Base-by-base conservation (phyloP, 2,329 filamentous ascomycete genomes). In the Clonostachys sp. region DNA sequence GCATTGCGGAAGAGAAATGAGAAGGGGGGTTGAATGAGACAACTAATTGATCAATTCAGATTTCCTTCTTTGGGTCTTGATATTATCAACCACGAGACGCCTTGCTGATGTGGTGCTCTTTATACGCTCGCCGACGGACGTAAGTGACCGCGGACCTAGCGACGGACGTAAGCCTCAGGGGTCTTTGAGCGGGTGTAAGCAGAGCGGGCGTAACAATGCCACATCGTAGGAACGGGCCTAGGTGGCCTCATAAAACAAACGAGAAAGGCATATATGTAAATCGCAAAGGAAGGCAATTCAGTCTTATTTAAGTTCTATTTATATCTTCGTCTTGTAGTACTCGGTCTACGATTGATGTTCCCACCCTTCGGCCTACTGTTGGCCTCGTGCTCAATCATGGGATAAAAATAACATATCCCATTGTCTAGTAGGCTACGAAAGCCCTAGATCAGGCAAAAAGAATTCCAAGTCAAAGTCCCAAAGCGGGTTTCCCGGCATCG, bases 1-100 rank as follows among this genome's bases (percentile, higher is more conserved):
- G 57, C 35, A 58, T 47, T 58, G 61, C 59, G 13, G 16, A 17
- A 17, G 41, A 42, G 7, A 16, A 13, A 42, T 42, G n/a, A 18
- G 14, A 9, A 12, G 14, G 3, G 7, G 36, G 0, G 36, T 39
- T n/a, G 12, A 4, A n/a, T 2, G n/a, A 12, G 36, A 10, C 3
- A 9, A 8, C 2, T 39, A n/a, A 12, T 8, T n/a, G n/a, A n/a
- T n/a, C n/a, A n/a, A n/a, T n/a, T n/a, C n/a, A 8, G 12, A 39
- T 13, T 39, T 10, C 17, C 1, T n/a, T 39, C 17, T 39, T 39
- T 39, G 12, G 12, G n/a, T 30, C 24, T 30, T 2, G 4, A 30
- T 30, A 30, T 24, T 9, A 30, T 30, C 24, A 30, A 10, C 10
- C 24, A 30, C 24, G 8, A 30, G 24, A 30, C 9, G 8, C 24